Conservation (phyloP, 2,329 filamentous ascomycete species). For the Grosmannia huntii region DNA sequence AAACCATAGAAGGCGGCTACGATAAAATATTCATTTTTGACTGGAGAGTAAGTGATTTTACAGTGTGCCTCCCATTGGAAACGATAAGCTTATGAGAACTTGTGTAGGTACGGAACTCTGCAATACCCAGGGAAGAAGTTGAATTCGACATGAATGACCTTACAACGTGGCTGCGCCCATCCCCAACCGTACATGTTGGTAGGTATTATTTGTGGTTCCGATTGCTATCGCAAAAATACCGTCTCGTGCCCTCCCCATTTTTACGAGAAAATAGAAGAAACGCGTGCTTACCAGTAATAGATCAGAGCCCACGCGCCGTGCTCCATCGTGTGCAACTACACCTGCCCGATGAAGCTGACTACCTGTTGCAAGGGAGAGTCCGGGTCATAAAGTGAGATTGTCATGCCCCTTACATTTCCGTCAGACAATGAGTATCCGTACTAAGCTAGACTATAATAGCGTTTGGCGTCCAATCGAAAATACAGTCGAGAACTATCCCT, state of each 20-base stretch:
- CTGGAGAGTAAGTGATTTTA: neutral
- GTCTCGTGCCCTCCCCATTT: no score
- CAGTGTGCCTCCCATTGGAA: no score
- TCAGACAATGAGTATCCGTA: no score
- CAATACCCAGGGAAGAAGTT: neutral
- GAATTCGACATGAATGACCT: neutral
- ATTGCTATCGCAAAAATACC: no score
- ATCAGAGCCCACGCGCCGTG: neutral
- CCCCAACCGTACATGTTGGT: neutral
- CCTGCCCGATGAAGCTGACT: neutral
- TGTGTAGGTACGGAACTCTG: neutral
- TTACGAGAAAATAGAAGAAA: no score
- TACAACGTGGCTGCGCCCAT: neutral
- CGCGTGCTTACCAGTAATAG: neutral
- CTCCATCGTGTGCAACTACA: neutral
- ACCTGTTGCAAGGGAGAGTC: neutral
- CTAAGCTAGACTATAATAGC: no score
- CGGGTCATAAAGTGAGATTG: neutral
- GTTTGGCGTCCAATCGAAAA: no score
- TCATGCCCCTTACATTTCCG: no score
- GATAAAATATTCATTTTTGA: neutral
- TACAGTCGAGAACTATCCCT: no score
- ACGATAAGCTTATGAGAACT: no score
- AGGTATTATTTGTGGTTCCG: neutral
- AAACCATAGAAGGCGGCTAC: neutral